A percentile compares a stretch with the other conserved stretches of the same genome.
Conservation (phyloP, 2,329 filamentous ascomycete genomes). For the Bipolaris victoriae region DNA sequence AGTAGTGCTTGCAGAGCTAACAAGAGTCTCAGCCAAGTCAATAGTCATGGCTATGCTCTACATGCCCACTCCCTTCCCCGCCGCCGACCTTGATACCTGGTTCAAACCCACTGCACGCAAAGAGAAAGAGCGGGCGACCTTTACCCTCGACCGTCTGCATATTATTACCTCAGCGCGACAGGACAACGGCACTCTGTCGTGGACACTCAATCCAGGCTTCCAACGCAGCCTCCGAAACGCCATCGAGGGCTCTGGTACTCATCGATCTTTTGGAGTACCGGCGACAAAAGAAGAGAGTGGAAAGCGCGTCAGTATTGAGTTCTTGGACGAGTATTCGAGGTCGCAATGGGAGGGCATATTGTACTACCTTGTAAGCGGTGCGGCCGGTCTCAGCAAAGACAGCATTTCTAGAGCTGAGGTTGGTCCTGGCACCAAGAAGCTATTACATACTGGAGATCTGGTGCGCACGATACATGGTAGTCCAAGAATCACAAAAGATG, state of each 20-base stretch:
- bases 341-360: slow-evolving; percentile 95
- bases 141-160: slow-evolving; percentile 82
- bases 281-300: slow-evolving; percentile 67
- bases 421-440: slow-evolving; percentile 73
- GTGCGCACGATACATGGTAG: slow-evolving; percentile 66
- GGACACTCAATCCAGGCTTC: slow-evolving; percentile 82
- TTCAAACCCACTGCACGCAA: slow-evolving; percentile 73
- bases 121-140: slow-evolving; percentile 82
- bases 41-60: slow-evolving; percentile 97
- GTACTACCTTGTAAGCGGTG: slow-evolving; percentile 89
- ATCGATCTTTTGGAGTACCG: slow-evolving; percentile 89
- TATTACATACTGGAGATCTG: slow-evolving; percentile 80
- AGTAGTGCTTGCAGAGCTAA: slow-evolving; percentile 2
- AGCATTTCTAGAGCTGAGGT: slow-evolving; percentile 57
- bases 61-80: slow-evolving; percentile 77
- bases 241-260: slow-evolving; percentile 82
- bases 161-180: slow-evolving; percentile 69
- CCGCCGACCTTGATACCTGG: slow-evolving; percentile 85
- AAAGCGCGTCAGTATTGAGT: slow-evolving; percentile 70
- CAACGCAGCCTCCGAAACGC: slow-evolving; percentile 81
- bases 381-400: slow-evolving; percentile 53
- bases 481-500: slow-evolving; percentile 84
- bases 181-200: slow-evolving; percentile 68
- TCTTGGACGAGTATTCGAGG: slow-evolving; percentile 84
- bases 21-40: slow-evolving; percentile 73